Percentiles rank a stretch among this genome's conserved stretches.
phyloP scores from a whole-genome alignment of 192 early-diverging fungal species.

The Backusella australiensis region DNA sequence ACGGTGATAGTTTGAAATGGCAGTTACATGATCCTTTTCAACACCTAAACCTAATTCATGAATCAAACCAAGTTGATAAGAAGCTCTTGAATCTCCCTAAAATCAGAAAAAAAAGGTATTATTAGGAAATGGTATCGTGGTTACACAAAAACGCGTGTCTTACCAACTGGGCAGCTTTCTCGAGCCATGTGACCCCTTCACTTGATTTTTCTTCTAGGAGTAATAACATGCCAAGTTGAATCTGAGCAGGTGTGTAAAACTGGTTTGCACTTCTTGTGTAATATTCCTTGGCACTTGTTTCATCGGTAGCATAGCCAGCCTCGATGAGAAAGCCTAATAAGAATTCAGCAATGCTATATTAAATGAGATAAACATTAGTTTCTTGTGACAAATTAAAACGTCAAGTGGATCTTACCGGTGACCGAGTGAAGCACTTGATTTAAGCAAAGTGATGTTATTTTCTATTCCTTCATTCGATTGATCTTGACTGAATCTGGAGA shows the following conservation, averaged over 20 bases:
- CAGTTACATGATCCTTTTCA: conserved; percentile 20
- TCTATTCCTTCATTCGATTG: conserved; percentile 10
- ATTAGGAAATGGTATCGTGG: not conserved
- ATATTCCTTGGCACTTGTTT: conserved; percentile 23
- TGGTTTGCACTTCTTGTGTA: conserved; percentile 34
- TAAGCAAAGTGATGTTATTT: conserved; percentile 23
- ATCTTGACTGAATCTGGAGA: conserved; percentile 19
- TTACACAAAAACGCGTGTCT: conserved; percentile 6
- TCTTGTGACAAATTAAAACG: not conserved
- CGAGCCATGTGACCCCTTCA: conserved; percentile 30
- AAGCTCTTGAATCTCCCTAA: conserved; percentile 27
- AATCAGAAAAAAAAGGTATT: not conserved
- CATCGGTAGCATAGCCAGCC: conserved; percentile 23
- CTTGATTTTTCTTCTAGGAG: conserved; percentile 18
- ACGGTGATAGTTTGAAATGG: conserved; percentile 26
- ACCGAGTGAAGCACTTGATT: conserved; percentile 27
- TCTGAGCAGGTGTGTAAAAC: conserved; percentile 30
- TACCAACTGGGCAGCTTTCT: conserved; percentile 31
- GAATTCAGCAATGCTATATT: conserved; percentile 11
- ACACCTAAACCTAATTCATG: conserved; percentile 32
- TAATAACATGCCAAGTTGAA: conserved; percentile 27
- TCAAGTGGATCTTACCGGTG: conserved; percentile 26
- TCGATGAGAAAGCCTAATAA: not conserved
- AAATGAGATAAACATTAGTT: not conserved
- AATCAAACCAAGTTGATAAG: conserved; percentile 31